Conservation (phyloP, 257 asterid genomes). For the Nicotiana attenuata region DNA sequence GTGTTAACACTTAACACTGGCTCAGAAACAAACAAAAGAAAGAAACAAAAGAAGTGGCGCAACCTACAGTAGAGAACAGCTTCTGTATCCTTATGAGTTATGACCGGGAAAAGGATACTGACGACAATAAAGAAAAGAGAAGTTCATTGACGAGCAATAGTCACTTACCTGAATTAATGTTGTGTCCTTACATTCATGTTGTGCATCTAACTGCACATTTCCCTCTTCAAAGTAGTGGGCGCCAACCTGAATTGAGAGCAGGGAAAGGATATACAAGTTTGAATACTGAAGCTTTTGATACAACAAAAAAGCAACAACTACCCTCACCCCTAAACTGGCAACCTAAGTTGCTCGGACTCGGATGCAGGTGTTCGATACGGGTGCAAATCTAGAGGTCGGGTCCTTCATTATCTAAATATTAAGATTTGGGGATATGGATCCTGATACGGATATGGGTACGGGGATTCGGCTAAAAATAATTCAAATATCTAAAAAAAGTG, state of each 20-base stretch:
- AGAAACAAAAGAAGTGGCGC: background rate
- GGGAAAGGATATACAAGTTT: background rate
- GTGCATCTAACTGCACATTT: slow-evolving; percentile 92
- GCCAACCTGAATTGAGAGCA: slow-evolving; percentile 56
- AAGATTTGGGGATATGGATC: no score
- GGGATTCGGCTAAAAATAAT: no score
- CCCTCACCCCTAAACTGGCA: background rate
- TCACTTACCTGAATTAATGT: slow-evolving; percentile 70
- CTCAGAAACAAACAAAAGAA: background rate
- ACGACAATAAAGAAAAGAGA: background rate
- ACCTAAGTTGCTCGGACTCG: no score
- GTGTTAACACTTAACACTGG: background rate
- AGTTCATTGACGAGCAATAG: background rate
- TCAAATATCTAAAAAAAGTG: no score
- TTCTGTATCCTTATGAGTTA: background rate
- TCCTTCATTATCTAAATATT: no score
- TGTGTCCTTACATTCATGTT: slow-evolving; percentile 80
- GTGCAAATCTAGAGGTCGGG: no score
- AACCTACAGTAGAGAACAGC: background rate
- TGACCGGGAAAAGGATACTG: background rate
- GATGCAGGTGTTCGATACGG: no score
- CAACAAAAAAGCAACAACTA: background rate
- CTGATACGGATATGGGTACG: no score
- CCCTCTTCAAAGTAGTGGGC: slow-evolving; percentile 99
- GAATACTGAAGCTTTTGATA: background rate